Evolutionary conservation across 129 eudicot species (phyloP), one percentile per base, ranked within the genome.

Genomic region (Chrysanthemum makinoi): DNA sequence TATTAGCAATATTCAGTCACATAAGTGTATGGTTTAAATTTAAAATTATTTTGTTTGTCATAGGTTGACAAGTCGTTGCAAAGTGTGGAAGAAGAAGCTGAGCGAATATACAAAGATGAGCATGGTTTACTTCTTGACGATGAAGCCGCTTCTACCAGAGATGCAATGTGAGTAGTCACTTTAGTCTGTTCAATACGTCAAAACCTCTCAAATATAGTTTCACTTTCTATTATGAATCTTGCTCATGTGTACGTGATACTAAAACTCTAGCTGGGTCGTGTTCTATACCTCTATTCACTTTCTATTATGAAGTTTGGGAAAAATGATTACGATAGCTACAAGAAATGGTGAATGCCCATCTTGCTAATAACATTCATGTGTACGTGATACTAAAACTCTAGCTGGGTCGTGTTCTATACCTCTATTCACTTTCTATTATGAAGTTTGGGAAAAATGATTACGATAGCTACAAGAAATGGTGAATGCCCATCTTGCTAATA

Each of bases 41-140:
- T 43, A 17, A 14, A 13, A n/a, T 53, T 10, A 18, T 39, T 30
- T 54, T 58, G 15, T 72, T 15, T 22, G 46, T 47, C 26, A 49
- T 62, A 93, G 96, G 96, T 89, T 80, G 98, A 94, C 76, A 94
- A 94, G 69, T 88, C 96, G 17, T 80, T 94, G 80, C 88, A 79
- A 81, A 94, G 98, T 65, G 84, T 94, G 88, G 98, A 94, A 83
- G 98, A 85, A 74, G 96, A 94, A 86, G 96, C 99, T 68, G 97
- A 90, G 86, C 80, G 88, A 62, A 82, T 94, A 46, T 94, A 94
- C 90, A 87, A 85, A 84, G 96, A 94, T 65, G 99, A 94, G 66
- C 90, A 83, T 14, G 87, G 87, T 49, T 44, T 88, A 75, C 90
- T 94, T 84, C 89, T 94, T 62, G 97, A 90, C 59, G 94, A 94